Base-by-base conservation (phyloP, 495 filamentous ascomycete species). In the Aspergillus egyptiacus region DNA sequence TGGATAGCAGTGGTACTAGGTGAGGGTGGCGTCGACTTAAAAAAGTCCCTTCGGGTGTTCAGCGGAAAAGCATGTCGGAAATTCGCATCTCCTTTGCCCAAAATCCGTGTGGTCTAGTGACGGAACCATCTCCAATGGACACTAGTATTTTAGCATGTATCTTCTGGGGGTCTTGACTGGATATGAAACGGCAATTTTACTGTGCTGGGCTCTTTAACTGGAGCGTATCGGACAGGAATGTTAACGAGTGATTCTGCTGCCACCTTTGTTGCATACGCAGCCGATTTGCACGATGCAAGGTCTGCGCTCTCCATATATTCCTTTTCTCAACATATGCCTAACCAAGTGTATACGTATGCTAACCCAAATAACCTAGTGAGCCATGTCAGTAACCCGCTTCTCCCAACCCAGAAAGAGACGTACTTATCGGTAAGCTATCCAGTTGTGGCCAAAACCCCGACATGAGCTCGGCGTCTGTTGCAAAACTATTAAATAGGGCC, bases 381-480 rank as follows among this genome's bases (percentile, higher is more conserved):
- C 8, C 11, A 27, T 19, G 40, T 43, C 15, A 43, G 37, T 23
- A 10, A 25, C 27, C 3, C 10, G n/a, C 37, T 9, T 6, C 8
- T 15, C 20, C 24, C 2, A 0, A 17, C 14, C 6, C 27, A 19
- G 25, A 20, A 39, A 28, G 14, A 17, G 1, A 32, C 56, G 14
- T 43, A 63, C 60, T 50, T 7, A 54, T 59, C 8, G 62, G 62
- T 14, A 65, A 39, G 10, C 56, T 58, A 47, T 65, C 62, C 8
- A 62, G 32, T 40, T 65, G 62, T 3, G 62, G 59, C 62, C 62
- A 65, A 27, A 65, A 65, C 15, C 62, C 58, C 2, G 60, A 50
- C 18, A 50, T 51, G 23, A 58, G 35, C 33, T 60, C 59, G 17
- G 60, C 54, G 3, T 53, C 53, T 4, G 51, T 33, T 6, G 40